Conservation (phyloP, 1,284 basidiomycete genomes). For the Garcileccinum viscosum region DNA sequence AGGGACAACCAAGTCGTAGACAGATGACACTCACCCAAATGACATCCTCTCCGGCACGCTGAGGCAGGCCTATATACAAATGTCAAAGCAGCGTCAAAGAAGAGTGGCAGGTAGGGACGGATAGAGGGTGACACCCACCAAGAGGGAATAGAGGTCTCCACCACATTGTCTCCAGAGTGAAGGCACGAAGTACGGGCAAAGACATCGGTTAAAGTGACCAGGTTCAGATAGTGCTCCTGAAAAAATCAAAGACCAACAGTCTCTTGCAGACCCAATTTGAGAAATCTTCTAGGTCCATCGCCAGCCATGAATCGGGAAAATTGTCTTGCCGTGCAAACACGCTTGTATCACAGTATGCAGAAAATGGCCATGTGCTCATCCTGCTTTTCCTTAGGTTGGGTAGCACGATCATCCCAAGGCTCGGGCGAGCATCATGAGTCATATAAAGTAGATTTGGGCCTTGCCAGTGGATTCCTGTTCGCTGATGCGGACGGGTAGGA, state of each 20-base stretch:
- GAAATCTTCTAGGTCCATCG: too few relatives aligned
- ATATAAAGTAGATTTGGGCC: conserved; percentile 53
- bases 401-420: conserved; percentile 36
- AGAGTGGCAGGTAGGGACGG: not conserved
- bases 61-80: conserved; percentile 5
- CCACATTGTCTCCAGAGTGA: conserved; percentile 20
- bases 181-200: conserved; percentile 13
- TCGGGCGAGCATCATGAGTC: conserved; percentile 49
- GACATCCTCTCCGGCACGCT: conserved; percentile 19
- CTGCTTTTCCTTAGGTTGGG: conserved; percentile 40
- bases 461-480: conserved; percentile 62
- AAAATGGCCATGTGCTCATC: conserved; percentile 51
- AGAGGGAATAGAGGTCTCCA: conserved; percentile 17
- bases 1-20: not conserved
- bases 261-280: too few relatives aligned
- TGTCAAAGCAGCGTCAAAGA: not conserved
- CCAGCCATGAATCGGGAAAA: too few relatives aligned
- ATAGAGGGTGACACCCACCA: not conserved
- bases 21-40: conserved; percentile 11
- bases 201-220: not conserved
- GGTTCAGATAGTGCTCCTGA: not conserved
- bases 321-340: too few relatives aligned
- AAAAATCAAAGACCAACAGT: too few relatives aligned
- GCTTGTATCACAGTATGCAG: conserved; percentile 58
- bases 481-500: conserved; percentile 51